Evolutionary conservation across 495 filamentous ascomycete species (phyloP).

Genomic region (Tuber calosporum): DNA sequence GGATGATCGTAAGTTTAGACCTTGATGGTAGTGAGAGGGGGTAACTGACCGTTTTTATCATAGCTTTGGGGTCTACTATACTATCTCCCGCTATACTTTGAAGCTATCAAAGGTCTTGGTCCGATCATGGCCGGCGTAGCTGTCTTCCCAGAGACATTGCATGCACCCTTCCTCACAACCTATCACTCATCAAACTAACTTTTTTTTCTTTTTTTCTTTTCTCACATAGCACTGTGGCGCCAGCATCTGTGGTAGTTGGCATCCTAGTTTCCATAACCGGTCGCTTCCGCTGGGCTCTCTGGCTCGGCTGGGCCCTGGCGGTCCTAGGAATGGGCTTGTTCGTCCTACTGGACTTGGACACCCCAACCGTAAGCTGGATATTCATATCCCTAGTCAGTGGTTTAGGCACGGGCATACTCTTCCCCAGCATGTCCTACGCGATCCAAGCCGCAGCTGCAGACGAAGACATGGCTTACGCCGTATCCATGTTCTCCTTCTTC

Average conservation of each 20-base stretch:
- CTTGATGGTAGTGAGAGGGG: not conserved
- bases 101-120: constrained; percentile 54
- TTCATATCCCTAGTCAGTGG: constrained; percentile 52
- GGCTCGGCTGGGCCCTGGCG: constrained; percentile 50
- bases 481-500: constrained; percentile 54
- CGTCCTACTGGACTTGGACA: constrained; percentile 48
- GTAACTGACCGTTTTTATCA: constrained; percentile 2
- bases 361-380: constrained; percentile 48
- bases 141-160: constrained; percentile 54
- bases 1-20: constrained; percentile 38
- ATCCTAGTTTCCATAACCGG: constrained; percentile 48
- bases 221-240: constrained; percentile 43
- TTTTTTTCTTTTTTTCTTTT: not conserved
- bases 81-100: constrained; percentile 62
- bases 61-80: constrained; percentile 52
- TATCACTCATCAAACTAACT: constrained; percentile 6
- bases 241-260: constrained; percentile 49
- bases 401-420: constrained; percentile 52
- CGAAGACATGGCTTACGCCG: constrained; percentile 52
- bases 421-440: constrained; percentile 49
- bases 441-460: constrained; percentile 47
- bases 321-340: constrained; percentile 48
- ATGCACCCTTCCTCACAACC: not conserved
- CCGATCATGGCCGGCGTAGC: constrained; percentile 56
- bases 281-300: constrained; percentile 51